Evolutionary conservation across 441 rosid genomes (phyloP).

Genomic region (Viola pubescens): DNA sequence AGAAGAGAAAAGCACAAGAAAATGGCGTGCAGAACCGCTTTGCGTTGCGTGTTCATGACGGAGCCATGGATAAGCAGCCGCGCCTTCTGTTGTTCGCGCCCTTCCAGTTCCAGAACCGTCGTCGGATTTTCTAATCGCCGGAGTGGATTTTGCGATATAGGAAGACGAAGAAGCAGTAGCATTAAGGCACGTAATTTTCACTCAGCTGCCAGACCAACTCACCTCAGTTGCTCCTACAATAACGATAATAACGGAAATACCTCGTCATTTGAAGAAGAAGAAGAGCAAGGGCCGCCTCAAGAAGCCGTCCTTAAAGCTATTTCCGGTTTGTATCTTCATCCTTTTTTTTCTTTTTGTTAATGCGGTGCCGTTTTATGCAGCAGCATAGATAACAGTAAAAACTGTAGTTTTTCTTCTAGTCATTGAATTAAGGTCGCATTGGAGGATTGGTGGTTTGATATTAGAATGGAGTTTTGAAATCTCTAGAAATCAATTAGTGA

Average conservation of each 20-base stretch:
- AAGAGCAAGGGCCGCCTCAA: constrained; percentile 85
- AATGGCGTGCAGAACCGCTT: constrained; percentile 65
- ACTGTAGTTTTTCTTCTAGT: neutral
- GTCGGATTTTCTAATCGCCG: constrained; percentile 19
- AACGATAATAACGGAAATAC: neutral
- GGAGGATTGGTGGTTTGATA: no score
- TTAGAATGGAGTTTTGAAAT: no score
- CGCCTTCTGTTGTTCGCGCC: constrained; percentile 23
- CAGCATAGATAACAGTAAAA: no score
- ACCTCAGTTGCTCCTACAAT: constrained; percentile 35
- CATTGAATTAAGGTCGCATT: no score
- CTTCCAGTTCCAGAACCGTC: constrained; percentile 16
- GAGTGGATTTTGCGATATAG: constrained; percentile 15
- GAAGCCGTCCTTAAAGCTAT: constrained; percentile 93
- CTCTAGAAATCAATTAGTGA: no score
- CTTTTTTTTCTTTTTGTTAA: neutral
- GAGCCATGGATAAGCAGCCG: constrained; percentile 47
- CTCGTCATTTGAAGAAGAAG: constrained; percentile 26
- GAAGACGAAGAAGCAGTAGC: constrained; percentile 7
- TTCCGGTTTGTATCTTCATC: constrained; percentile 43
- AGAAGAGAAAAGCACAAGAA: neutral
- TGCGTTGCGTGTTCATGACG: constrained; percentile 44
- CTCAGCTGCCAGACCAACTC: constrained; percentile 16
- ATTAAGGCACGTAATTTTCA: constrained; percentile 34
- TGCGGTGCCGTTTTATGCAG: neutral